Percentiles rank a stretch among this genome's conserved stretches.
These are phyloP conservation scores for Cryptosporidium felis DNA, from an alignment of 169 alveolate genomes.

Conservation along the genomic window DNA sequence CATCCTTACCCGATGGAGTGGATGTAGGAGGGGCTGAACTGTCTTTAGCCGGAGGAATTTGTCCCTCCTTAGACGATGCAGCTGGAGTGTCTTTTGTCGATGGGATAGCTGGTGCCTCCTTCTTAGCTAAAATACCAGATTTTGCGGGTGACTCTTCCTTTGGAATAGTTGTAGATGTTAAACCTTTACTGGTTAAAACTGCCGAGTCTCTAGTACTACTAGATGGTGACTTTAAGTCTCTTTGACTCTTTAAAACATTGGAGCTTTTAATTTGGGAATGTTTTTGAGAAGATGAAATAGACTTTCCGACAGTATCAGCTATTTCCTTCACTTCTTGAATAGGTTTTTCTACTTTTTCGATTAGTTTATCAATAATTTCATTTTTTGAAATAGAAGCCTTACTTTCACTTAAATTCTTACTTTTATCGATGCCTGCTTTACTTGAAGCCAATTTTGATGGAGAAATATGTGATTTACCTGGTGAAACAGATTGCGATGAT, in stretches of 20 bases:
- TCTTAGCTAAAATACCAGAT: background rate
- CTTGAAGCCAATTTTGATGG: background rate
- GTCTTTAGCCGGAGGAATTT: background rate
- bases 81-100: background rate
- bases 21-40: background rate
- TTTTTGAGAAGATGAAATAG: constrained; percentile 7
- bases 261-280: background rate
- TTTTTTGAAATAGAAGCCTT: background rate
- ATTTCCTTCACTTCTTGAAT: constrained; percentile 32
- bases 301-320: background rate
- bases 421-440: too few species aligned
- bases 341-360: constrained; percentile 37
- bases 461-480: background rate
- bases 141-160: background rate
- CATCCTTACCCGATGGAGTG: background rate
- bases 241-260: background rate
- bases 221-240: background rate
- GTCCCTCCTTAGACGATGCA: background rate
- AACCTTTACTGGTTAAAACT: background rate
- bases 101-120: background rate
- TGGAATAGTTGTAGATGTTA: background rate
- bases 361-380: constrained; percentile 15
- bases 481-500: background rate
- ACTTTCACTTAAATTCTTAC: too few species aligned
- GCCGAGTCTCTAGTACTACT: background rate